A percentile compares a stretch with the other conserved stretches of the same genome.
These are phyloP conservation scores for Thelonectria blattea DNA, from an alignment of 2,329 filamentous ascomycete species.

Conservation along the genomic window DNA sequence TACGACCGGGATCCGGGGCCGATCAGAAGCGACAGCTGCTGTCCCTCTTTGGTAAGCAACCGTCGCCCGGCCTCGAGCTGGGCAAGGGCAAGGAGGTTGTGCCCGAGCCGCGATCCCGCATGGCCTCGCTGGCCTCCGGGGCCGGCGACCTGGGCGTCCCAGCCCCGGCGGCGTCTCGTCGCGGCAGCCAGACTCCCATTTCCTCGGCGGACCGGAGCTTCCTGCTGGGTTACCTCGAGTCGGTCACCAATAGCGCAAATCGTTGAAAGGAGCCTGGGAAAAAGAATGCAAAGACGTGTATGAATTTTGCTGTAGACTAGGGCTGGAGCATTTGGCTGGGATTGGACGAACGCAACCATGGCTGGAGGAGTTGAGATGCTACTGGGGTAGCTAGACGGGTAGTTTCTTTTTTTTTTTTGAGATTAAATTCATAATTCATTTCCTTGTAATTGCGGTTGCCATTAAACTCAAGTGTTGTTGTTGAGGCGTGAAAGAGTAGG, in stretches of 20 bases:
- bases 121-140: conserved; percentile 53
- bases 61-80: conserved; percentile 33
- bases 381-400: not conserved
- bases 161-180: conserved; percentile 43
- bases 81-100: conserved; percentile 36
- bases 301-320: conserved; percentile 22
- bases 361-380: conserved; percentile 1
- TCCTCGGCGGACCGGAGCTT: conserved; percentile 78
- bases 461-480: no score
- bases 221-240: conserved; percentile 75
- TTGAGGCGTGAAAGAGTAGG: no score
- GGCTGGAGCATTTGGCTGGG: conserved; percentile 24
- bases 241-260: conserved; percentile 51
- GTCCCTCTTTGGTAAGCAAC: conserved; percentile 65
- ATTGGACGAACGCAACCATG: conserved; percentile 11
- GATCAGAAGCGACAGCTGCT: conserved; percentile 52
- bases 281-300: not conserved
- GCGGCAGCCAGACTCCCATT: conserved; percentile 60
- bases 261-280: conserved; percentile 33
- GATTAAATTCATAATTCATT: conserved; percentile 3
- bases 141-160: conserved; percentile 39
- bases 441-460: no score
- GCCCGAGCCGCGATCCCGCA: conserved; percentile 42
- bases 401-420: not conserved
- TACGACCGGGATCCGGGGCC: conserved; percentile 37